These are phyloP conservation scores for Petunia hybrid DNA, from an alignment of 305 asterid genomes.

Conservation along the genomic window DNA sequence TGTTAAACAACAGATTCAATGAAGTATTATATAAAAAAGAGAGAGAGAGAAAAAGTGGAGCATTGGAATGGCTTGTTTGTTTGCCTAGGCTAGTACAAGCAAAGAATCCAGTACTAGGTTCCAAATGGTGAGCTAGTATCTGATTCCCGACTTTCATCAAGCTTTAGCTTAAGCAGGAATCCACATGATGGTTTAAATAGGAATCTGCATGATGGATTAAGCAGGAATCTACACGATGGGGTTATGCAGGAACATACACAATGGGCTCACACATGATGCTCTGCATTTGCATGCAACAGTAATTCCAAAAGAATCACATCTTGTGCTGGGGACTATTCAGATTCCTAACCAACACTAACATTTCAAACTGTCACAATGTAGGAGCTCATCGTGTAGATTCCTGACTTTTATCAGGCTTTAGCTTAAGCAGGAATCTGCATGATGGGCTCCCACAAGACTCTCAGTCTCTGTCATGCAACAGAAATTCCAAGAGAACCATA, in stretches of 20 bases:
- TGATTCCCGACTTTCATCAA: conserved; percentile 50
- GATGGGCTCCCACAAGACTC: background rate
- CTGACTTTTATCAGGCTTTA: background rate
- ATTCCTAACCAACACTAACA: background rate
- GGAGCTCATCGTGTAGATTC: background rate
- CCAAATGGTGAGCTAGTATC: conserved; percentile 23
- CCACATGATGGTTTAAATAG: background rate
- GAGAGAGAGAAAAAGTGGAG: conserved; percentile 3
- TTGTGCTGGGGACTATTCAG: background rate
- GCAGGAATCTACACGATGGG: conserved; percentile 21
- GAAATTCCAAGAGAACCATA: background rate
- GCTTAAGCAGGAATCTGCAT: conserved; percentile 2
- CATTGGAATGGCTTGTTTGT: conserved; percentile 52
- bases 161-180: conserved; percentile 37
- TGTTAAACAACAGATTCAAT: conserved; percentile 19
- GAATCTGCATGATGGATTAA: conserved; percentile 23
- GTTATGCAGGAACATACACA: conserved; percentile 8
- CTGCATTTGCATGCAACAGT: conserved; percentile 14
- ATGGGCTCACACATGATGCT: conserved; percentile 1
- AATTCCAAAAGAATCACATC: background rate
- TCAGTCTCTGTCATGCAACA: background rate
- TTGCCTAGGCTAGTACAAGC: conserved; percentile 45
- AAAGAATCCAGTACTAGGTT: conserved; percentile 52
- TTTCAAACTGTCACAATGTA: conserved; percentile 15
- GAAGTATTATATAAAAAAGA: conserved; percentile 27